Base-by-base conservation (phyloP, 2,329 filamentous ascomycete genomes). In the Pseudocercospora musae region DNA sequence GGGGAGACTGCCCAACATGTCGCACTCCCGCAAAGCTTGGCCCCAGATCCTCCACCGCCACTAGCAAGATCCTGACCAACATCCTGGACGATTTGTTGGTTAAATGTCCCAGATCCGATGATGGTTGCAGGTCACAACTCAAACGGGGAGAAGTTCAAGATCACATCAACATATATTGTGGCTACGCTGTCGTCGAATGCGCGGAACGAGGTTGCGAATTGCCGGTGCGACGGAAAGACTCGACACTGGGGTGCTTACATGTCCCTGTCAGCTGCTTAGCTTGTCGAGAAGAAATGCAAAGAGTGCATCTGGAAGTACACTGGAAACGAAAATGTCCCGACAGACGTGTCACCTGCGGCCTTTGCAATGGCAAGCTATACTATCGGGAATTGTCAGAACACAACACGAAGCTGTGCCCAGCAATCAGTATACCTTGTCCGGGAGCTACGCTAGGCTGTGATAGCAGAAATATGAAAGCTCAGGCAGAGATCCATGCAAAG, bases 21-120 rank as follows among this genome's bases (percentile, higher is more conserved):
- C 82, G 85, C 42, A 79, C 79, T 46, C 70, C 70, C 8, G 71
- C 72, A n/a, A 73, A 71, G 57, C 77, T 79, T 44, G 74, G 76
- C 10, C 74, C 78, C 27, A 65, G 69, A 20, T 70, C 66, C 9
- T 65, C 69, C 7, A 73, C 70, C 9, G 65, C 69, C 7, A 73
- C 70, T 21, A 84, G 83, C 58, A 82, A 82, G 69, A 78, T 87
- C 42, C 71, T 88, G 64, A 78, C 80, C 69, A 85, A 84, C 62
- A 87, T 88, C 79, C 81, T 86, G 63, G 83, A 87, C 67, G 86
- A 87, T 63, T 78, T 88, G 42, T 72, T 80, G 18, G 85, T 87
- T 60, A 82, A 80, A 63, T 88, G 86, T 70, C 85, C 85, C 0
- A 84, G 83, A 63, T 63, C 62, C n/a, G 73, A 74, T 21, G 78